Conservation (phyloP, 805 yeast genomes). For the Teunomyces pallodes region DNA sequence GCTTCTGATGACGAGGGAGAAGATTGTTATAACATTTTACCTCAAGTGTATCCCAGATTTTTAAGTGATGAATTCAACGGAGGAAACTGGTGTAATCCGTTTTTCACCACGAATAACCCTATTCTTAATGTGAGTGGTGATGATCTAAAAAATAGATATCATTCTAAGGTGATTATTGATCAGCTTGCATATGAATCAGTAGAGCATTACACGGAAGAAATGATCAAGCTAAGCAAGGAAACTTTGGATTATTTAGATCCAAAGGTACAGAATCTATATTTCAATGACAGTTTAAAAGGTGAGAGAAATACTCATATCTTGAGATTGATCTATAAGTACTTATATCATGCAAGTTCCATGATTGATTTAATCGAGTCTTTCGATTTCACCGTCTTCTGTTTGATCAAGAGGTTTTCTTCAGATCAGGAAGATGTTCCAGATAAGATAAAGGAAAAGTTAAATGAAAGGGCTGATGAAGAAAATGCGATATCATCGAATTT, state of each 20-base stretch:
- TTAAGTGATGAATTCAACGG: constrained; percentile 66
- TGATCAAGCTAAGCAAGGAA: constrained; percentile 39
- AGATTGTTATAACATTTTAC: constrained; percentile 42
- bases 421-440: constrained; percentile 16
- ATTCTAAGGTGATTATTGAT: constrained; percentile 49
- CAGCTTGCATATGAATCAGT: constrained; percentile 44
- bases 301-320: constrained; percentile 54
- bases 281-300: constrained; percentile 29
- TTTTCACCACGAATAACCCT: constrained; percentile 41
- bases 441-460: constrained; percentile 6
- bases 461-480: constrained; percentile 1
- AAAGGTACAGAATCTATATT: constrained; percentile 31
- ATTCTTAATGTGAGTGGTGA: constrained; percentile 43
- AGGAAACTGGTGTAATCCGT: constrained; percentile 78
- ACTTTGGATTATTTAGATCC: constrained; percentile 41
- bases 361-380: constrained; percentile 57
- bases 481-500: constrained; percentile 18
- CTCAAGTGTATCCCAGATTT: constrained; percentile 70
- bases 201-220: constrained; percentile 33
- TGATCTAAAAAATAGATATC: constrained; percentile 39
- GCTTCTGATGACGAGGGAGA: constrained; percentile 31
- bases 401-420: constrained; percentile 32
- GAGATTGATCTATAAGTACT: constrained; percentile 50
- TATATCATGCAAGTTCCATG: constrained; percentile 48
- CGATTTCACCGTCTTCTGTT: constrained; percentile 56